Evolutionary conservation across 164 flowering plant species (phyloP).

Genomic region (Macadamia integrifolia): DNA sequence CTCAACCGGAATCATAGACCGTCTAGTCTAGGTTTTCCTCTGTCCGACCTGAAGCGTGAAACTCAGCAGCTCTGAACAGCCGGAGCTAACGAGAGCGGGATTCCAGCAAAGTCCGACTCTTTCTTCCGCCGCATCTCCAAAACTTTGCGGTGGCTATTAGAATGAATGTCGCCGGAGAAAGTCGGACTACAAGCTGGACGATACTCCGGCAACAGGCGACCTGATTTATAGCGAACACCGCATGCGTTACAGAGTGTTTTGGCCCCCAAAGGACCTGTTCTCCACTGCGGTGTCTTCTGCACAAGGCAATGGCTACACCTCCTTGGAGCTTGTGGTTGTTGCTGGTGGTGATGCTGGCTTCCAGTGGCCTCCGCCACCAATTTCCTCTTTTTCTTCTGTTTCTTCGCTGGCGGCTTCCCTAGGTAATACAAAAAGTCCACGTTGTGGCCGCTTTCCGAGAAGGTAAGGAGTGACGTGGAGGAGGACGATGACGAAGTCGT

Average conservation of each 20-base stretch:
- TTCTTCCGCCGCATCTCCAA: constrained; percentile 4
- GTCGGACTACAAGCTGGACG: constrained; percentile 10
- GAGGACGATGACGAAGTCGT: constrained; percentile 24
- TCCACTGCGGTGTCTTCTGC: constrained; percentile 11
- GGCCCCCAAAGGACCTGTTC: constrained; percentile 11
- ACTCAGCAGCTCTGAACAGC: neutral
- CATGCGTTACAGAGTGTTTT: constrained; percentile 16
- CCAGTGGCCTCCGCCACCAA: neutral
- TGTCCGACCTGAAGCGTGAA: no score
- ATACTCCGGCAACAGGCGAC: constrained; percentile 11
- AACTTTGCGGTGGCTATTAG: constrained; percentile 2
- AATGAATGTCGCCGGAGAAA: neutral
- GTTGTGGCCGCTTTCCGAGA: constrained; percentile 9
- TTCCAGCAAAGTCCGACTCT: neutral
- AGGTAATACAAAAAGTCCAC: constrained; percentile 14
- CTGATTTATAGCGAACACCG: constrained; percentile 11
- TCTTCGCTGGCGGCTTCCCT: constrained; percentile 23
- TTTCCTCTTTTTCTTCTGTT: neutral
- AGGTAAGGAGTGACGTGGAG: constrained; percentile 11
- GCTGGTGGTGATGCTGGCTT: neutral
- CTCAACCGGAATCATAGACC: no score
- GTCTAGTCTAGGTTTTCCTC: no score
- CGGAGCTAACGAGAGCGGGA: neutral
- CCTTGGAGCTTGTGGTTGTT: neutral
- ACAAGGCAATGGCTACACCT: constrained; percentile 4